Base-by-base conservation (phyloP, 73 alveolate species). In the Durusdinium trenchii region DNA sequence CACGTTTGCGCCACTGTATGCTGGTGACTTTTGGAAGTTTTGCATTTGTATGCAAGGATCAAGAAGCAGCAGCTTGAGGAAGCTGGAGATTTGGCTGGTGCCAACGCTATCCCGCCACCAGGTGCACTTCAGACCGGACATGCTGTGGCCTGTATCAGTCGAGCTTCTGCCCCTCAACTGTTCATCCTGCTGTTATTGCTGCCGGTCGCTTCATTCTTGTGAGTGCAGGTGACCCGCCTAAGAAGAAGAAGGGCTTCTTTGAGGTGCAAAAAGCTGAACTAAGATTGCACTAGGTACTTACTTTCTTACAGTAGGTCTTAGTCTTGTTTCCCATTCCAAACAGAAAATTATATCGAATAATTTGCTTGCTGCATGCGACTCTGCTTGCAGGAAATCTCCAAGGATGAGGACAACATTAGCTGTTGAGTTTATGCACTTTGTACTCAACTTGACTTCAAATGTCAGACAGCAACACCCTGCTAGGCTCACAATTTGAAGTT, bases 221-320 rank as follows among this genome's bases (percentile, higher is more conserved):
- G 51, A n/a, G n/a, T n/a, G 23, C 35, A 89, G 96, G 96, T 36
- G 96, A 89, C 38, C 96, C 96, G 28, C 96, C 96, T 9, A 94
- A 94, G 86, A 94, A 94, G 75, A 94, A 94, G 94, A 94, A 79
- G 86, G 81, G 94, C 54, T 94, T 94, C 99, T 94, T 94, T 61
- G 99, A 94, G 75, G 99, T 36, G 64, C 91, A 20, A n/a, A n/a
- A n/a, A 76, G 43, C 36, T 36, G 40, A 0, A 5, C 6, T 10
- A 10, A 73, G 84, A 38, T 30, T 73, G 84, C n/a, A n/a, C n/a
- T n/a, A n/a, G n/a, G n/a, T n/a, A n/a, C n/a, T n/a, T n/a, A n/a
- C n/a, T n/a, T n/a, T n/a, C n/a, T n/a, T n/a, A n/a, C n/a, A n/a
- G n/a, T n/a, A n/a, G n/a, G n/a, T n/a, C n/a, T n/a, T n/a, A n/a